phyloP scores from a whole-genome alignment of 129 eudicot genomes.

The Centella asiatica region DNA sequence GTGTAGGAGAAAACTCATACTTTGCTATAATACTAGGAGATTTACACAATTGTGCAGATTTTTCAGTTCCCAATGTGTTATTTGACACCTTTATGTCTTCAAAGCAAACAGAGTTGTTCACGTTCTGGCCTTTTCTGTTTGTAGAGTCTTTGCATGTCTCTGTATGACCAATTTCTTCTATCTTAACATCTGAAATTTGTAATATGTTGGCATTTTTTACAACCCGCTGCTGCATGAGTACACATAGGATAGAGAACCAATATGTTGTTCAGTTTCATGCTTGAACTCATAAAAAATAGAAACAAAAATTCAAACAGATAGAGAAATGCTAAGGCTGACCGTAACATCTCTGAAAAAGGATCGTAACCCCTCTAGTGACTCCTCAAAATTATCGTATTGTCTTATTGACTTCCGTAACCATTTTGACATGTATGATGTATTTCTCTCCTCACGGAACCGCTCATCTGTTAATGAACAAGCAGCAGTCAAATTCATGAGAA shows the following conservation, averaged over 20 bases:
- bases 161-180: conserved; percentile 23
- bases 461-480: conserved; percentile 60
- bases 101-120: conserved; percentile 13
- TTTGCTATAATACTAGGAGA: conserved; percentile 21
- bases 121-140: conserved; percentile 30
- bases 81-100: conserved; percentile 24
- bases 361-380: conserved; percentile 56
- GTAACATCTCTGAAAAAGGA: conserved; percentile 60
- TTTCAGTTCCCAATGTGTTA: conserved; percentile 21
- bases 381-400: conserved; percentile 56
- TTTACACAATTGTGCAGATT: conserved; percentile 12
- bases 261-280: conserved; percentile 5
- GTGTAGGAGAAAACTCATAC: conserved; percentile 19
- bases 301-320: not conserved
- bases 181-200: conserved; percentile 22
- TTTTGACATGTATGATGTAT: conserved; percentile 65
- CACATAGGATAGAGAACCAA: conserved; percentile 10
- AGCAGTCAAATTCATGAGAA: conserved; percentile 5
- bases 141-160: conserved; percentile 24
- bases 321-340: conserved; percentile 23
- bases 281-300: not conserved
- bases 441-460: conserved; percentile 69
- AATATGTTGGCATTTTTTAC: conserved; percentile 22
- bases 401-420: conserved; percentile 87
- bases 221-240: conserved; percentile 41